phyloP scores from a whole-genome alignment of 2,329 filamentous ascomycete genomes.

The Aspergillus costaricaensis region DNA sequence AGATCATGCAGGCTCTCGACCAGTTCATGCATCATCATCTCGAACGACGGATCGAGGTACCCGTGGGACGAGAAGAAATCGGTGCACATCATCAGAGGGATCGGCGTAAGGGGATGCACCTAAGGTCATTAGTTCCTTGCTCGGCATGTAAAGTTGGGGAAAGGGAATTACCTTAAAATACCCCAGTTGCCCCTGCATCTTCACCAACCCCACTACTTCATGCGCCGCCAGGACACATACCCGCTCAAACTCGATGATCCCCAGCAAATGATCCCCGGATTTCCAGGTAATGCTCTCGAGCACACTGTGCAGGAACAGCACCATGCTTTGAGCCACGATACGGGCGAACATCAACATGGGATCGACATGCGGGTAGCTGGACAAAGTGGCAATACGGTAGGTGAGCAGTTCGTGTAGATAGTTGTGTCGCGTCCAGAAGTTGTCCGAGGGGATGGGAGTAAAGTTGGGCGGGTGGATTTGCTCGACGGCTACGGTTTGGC shows the following conservation, averaged over 20 bases:
- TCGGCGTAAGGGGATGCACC: constrained; percentile 25
- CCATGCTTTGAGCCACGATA: constrained; percentile 21
- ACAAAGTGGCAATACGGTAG: constrained; percentile 19
- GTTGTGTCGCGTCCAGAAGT: constrained; percentile 21
- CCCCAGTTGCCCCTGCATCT: constrained; percentile 21
- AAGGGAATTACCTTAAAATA: constrained; percentile 21
- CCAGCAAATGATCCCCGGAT: constrained; percentile 21
- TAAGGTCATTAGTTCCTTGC: not conserved
- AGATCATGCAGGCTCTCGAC: constrained; percentile 20
- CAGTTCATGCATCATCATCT: constrained; percentile 21
- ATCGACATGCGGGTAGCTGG: constrained; percentile 15
- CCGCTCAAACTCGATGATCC: constrained; percentile 22
- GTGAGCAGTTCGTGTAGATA: constrained; percentile 22
- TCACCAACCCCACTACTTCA: constrained; percentile 20
- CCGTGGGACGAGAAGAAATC: constrained; percentile 22
- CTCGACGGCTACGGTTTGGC: constrained; percentile 18
- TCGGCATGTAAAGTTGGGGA: not conserved
- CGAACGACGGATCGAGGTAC: constrained; percentile 22
- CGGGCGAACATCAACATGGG: constrained; percentile 24
- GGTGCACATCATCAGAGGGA: constrained; percentile 23
- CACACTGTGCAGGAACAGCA: constrained; percentile 22
- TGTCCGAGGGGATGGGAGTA: constrained; percentile 5
- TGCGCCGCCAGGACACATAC: constrained; percentile 23
- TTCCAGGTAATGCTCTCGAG: constrained; percentile 24
- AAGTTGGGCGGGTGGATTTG: constrained; percentile 10